These are phyloP conservation scores for Trichophyton equinum DNA, from an alignment of 2,329 filamentous ascomycete species.

Conservation along the genomic window DNA sequence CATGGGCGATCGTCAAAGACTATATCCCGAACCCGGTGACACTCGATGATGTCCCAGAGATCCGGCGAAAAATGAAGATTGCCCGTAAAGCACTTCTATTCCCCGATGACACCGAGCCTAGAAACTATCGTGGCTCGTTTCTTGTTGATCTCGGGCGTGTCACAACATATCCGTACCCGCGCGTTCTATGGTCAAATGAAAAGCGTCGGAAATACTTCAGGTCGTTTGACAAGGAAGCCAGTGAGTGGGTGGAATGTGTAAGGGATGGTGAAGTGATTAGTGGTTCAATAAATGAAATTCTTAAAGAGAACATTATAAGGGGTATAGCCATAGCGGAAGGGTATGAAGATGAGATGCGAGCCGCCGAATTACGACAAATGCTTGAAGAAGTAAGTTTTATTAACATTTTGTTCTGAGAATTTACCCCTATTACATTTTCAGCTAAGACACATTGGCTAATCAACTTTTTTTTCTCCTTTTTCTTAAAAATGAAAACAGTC, in stretches of 20 bases:
- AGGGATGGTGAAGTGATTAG: conserved; percentile 5
- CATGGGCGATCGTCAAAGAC: conserved; percentile 13
- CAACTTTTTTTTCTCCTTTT: no score
- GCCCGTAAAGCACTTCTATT: conserved; percentile 9
- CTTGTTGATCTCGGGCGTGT: conserved; percentile 4
- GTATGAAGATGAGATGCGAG: background rate
- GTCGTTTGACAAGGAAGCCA: conserved; percentile 7
- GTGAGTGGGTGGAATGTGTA: conserved; percentile 6
- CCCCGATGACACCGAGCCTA: conserved; percentile 7
- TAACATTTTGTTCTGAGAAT: background rate
- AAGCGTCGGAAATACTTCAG: background rate
- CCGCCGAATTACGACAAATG: background rate
- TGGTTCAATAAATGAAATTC: conserved; percentile 6
- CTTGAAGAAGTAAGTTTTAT: background rate
- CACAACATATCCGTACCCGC: conserved; percentile 7
- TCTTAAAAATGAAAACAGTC: background rate
- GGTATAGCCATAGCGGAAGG: background rate
- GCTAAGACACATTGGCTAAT: background rate
- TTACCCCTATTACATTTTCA: background rate
- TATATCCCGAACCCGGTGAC: conserved; percentile 6
- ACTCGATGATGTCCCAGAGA: conserved; percentile 9
- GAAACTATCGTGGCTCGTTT: conserved; percentile 8
- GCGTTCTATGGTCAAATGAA: conserved; percentile 4
- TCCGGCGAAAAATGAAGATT: conserved; percentile 10
- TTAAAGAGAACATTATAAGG: background rate